A percentile compares a stretch with the other conserved stretches of the same genome.
These are phyloP conservation scores for Tylopilus sp. DNA, from an alignment of 768 basidiomycete genomes.

Conservation along the genomic window DNA sequence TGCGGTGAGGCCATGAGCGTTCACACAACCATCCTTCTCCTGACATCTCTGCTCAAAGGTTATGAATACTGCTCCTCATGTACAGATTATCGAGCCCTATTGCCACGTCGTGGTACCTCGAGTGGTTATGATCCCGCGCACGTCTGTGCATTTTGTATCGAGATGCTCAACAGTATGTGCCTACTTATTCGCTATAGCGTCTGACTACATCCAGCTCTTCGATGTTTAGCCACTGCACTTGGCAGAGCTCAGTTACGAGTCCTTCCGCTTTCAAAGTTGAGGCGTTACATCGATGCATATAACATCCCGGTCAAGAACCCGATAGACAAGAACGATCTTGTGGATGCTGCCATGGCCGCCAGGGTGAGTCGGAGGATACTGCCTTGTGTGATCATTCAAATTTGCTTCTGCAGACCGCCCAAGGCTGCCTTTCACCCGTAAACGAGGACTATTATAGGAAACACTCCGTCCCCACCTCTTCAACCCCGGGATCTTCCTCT, in stretches of 20 bases:
- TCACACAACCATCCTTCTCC: neutral
- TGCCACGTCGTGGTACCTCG: slow-evolving; percentile 53
- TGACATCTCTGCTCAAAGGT: slow-evolving; percentile 38
- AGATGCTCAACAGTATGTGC: slow-evolving; percentile 58
- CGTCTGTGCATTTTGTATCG: slow-evolving; percentile 76
- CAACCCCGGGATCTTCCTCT: slow-evolving; percentile 9
- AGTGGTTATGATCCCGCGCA: slow-evolving; percentile 62
- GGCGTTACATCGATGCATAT: slow-evolving; percentile 68
- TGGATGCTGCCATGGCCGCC: slow-evolving; percentile 54
- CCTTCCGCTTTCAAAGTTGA: slow-evolving; percentile 57
- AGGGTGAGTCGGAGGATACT: slow-evolving; percentile 41
- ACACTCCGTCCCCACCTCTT: slow-evolving; percentile 23
- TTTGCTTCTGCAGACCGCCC: slow-evolving; percentile 38
- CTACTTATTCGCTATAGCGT: too few species aligned
- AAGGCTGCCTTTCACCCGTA: slow-evolving; percentile 57
- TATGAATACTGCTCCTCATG: slow-evolving; percentile 72
- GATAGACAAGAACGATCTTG: slow-evolving; percentile 76
- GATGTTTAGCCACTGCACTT: slow-evolving; percentile 60
- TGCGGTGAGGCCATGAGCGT: slow-evolving; percentile 47
- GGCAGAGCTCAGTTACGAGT: slow-evolving; percentile 53
- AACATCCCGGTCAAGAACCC: slow-evolving; percentile 58
- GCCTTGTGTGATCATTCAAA: neutral
- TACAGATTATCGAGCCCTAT: slow-evolving; percentile 71
- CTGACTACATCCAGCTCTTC: neutral
- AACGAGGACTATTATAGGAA: slow-evolving; percentile 53